Evolutionary conservation across 768 basidiomycete genomes (phyloP), one percentile per base, ranked within the genome.

Genomic region (Trametes cubensis): DNA sequence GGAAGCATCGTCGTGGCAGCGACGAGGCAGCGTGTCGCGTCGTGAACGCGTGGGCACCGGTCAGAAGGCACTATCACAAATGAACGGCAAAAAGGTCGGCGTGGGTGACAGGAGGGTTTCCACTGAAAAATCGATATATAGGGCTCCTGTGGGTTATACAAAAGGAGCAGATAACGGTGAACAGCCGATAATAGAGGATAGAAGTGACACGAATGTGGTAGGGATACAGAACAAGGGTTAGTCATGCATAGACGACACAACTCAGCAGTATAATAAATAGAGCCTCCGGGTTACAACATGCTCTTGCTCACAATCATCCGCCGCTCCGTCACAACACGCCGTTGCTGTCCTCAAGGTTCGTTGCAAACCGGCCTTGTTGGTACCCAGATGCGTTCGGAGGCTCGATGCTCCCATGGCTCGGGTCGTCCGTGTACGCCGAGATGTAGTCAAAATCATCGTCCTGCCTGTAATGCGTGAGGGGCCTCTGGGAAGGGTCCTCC

Each of bases 401-500:
- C 20, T 41, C 49, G 1, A 26, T 41, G 28, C 34, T 30, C 7
- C 39, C 58, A 7, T 21, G 40, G n/a, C 52, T 25, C 20, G 54
- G 39, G 49, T 25, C 30, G 26, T 68, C 66, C 54, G 72, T 64
- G 72, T 89, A 88, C 26, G 83, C 85, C 48, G 79, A 77, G 49
- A 85, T 78, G 62, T 87, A 85, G 69, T 87, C 86, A 66, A 82
- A 85, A 15, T 77, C 74, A 3, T 81, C 81, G 6, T 84, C 79
- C 23, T 74, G 71, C 3, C 63, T 65, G n/a, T 66, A 62, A 6
- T 52, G 62, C 39, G 50, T 45, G 25, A 53, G 50, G 4, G 58
- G 53, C 40, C 64, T 62, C 44, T 49, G 55, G 34, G 25, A 45
- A 15, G 11, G 39, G 18, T 60, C 59, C 26, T 56, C 45, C 48